Base-by-base conservation (phyloP, 306 rosid species). In the Cicer chorassanicum region DNA sequence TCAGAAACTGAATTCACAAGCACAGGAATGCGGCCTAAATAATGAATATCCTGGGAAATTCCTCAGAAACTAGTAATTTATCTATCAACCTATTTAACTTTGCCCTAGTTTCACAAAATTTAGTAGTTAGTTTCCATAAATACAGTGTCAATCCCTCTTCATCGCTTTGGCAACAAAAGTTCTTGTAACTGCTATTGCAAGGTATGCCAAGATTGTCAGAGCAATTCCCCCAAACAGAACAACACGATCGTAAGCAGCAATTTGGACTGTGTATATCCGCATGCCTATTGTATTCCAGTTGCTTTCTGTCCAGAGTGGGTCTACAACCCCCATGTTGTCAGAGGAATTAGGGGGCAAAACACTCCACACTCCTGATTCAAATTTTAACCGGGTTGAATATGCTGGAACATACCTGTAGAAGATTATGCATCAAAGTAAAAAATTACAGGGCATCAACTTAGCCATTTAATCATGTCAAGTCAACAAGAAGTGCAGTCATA, bases 271-370 rank as follows among this genome's bases (percentile, higher is more conserved):
- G 82, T 91, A 93, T 62, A 91, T 75, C 44, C 92, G 93, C 46
- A 91, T 83, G 38, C 96, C 92, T 19, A 89, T 84, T 18, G 86
- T 51, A 83, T 91, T 86, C 98, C 98, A 93, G 80, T 93, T 91
- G 82, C 98, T 93, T 80, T 93, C 98, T 15, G 97, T 89, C 98
- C 98, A 93, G 80, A 93, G 85, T 44, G 93, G 86, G 55, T 93
- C 98, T 68, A 84, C 79, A 48, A 62, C 69, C 63, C 89, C 97
- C 93, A 93, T 87, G 34, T 80, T 82, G 34, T 88, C 98, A 8
- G 96, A 86, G 67, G 91, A 80, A 84, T 88, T 87, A 36, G 91
- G 77, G 77, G 97, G 88, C 82, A 93, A 73, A 68, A 93, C 88
- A 74, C 12, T 78, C 98, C 98, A 93, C 48, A 43, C 75, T 69